These are phyloP conservation scores for Amesomyces nigricolor DNA, from an alignment of 2,329 filamentous ascomycete species.

Conservation along the genomic window DNA sequence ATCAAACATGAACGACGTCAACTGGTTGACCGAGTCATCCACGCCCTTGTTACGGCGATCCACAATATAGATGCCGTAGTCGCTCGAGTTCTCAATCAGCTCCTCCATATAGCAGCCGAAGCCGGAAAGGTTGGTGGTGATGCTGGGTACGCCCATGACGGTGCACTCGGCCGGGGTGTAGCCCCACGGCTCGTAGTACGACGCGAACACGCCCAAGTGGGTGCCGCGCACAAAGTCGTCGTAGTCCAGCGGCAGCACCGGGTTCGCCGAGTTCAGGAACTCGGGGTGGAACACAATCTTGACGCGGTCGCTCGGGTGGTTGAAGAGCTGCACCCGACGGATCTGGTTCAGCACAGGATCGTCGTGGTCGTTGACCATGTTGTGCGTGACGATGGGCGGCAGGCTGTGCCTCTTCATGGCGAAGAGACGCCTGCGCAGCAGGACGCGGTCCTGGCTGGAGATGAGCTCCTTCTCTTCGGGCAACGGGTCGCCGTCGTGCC, in stretches of 20 bases:
- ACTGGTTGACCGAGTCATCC: constrained; percentile 94
- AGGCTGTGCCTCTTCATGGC: constrained; percentile 91
- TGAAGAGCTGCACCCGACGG: constrained; percentile 92
- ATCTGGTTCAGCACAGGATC: constrained; percentile 96
- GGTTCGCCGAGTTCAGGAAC: constrained; percentile 93
- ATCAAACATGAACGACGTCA: constrained; percentile 87
- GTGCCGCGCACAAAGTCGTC: constrained; percentile 98
- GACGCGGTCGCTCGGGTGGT: constrained; percentile 88
- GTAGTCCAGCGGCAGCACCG: constrained; percentile 91
- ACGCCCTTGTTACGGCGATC: constrained; percentile 92
- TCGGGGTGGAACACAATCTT: constrained; percentile 98
- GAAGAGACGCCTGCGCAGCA: constrained; percentile 84
- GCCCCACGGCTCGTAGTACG: constrained; percentile 99
- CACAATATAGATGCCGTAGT: constrained; percentile 99
- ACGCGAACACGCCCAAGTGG: constrained; percentile 90
- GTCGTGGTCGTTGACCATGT: constrained; percentile 91
- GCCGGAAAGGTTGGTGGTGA: constrained; percentile 94
- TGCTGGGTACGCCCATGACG: constrained; percentile 97
- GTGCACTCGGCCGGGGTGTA: constrained; percentile 98
- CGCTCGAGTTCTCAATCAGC: constrained; percentile 92
- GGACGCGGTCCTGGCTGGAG: constrained; percentile 82
- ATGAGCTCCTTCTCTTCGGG: constrained; percentile 97
- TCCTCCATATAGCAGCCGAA: constrained; percentile 99
- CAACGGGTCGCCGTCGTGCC: constrained; percentile 90
- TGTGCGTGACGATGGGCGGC: constrained; percentile 95